Conservation (phyloP, 192 early-diverging fungal genomes). For the Dimargaris cristalligena region DNA sequence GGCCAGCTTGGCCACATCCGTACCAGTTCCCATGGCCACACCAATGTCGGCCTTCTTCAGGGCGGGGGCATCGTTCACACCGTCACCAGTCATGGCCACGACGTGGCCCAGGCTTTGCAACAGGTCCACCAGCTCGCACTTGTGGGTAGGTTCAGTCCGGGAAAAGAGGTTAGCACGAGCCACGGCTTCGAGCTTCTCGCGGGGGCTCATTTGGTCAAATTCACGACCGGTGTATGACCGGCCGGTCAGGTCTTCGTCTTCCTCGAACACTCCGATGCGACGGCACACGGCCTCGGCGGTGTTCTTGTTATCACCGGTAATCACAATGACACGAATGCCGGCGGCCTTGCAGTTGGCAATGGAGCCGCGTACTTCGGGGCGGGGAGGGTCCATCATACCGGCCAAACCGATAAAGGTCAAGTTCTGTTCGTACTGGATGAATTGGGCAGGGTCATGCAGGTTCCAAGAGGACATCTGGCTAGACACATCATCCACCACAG, state of each 20-base stretch:
- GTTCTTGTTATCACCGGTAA: conserved; percentile 95
- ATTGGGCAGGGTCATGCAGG: conserved; percentile 45
- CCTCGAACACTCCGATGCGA: conserved; percentile 79
- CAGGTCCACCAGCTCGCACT: conserved; percentile 82
- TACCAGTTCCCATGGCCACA: conserved; percentile 95
- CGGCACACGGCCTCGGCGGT: conserved; percentile 94
- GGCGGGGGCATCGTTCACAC: conserved; percentile 97
- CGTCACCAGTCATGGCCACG: conserved; percentile 76
- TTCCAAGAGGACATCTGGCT: conserved; percentile 15
- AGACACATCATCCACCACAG: conserved; percentile 48
- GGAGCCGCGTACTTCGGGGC: conserved; percentile 71
- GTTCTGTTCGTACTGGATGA: conserved; percentile 53
- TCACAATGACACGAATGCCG: conserved; percentile 95
- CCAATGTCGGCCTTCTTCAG: conserved; percentile 98
- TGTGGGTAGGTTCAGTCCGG: conserved; percentile 90
- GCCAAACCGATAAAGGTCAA: conserved; percentile 91
- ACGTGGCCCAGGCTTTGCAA: conserved; percentile 53
- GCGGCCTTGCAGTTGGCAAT: conserved; percentile 79
- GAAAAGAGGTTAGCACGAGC: conserved; percentile 71
- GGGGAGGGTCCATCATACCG: conserved; percentile 96
- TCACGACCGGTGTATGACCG: conserved; percentile 84
- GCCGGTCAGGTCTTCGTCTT: conserved; percentile 41
- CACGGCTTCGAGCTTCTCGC: conserved; percentile 57
- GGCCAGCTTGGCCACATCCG: conserved; percentile 96
- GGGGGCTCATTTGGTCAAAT: conserved; percentile 68